A percentile compares a stretch with the other conserved stretches of the same genome.
Conservation (phyloP, 306 rosid species). For the Prunus persica region DNA sequence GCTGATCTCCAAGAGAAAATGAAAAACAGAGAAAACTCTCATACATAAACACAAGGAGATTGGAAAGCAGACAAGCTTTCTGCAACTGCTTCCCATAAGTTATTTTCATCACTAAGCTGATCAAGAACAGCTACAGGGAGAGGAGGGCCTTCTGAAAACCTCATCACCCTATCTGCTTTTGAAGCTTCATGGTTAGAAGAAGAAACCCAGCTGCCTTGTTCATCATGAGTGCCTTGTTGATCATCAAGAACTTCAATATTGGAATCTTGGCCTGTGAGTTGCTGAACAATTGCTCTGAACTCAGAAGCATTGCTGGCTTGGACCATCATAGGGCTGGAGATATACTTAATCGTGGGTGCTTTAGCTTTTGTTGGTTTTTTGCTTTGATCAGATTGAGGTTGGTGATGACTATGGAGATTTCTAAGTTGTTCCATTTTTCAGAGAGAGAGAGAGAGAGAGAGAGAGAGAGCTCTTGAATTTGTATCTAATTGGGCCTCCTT, state of each 20-base stretch:
- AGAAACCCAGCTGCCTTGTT: slow-evolving; percentile 11
- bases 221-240: background rate
- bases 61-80: background rate
- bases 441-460: background rate
- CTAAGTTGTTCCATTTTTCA: slow-evolving; percentile 16
- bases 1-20: background rate
- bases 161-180: background rate
- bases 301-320: slow-evolving; percentile 41
- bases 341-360: slow-evolving; percentile 43
- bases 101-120: slow-evolving; percentile 13
- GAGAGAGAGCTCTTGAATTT: background rate
- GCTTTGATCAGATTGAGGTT: background rate
- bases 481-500: background rate
- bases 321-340: slow-evolving; percentile 49
- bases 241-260: background rate
- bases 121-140: background rate
- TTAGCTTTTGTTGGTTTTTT: slow-evolving; percentile 17
- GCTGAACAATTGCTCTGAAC: slow-evolving; percentile 51
- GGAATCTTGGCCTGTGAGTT: slow-evolving; percentile 45
- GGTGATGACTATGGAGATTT: background rate
- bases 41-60: slow-evolving; percentile 15
- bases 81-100: slow-evolving; percentile 28
- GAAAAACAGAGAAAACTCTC: background rate
- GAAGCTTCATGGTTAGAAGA: background rate
- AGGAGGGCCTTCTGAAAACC: background rate